Conservation (phyloP, 2,329 filamentous ascomycete genomes). For the Pseudogymnoascus verrucosus region DNA sequence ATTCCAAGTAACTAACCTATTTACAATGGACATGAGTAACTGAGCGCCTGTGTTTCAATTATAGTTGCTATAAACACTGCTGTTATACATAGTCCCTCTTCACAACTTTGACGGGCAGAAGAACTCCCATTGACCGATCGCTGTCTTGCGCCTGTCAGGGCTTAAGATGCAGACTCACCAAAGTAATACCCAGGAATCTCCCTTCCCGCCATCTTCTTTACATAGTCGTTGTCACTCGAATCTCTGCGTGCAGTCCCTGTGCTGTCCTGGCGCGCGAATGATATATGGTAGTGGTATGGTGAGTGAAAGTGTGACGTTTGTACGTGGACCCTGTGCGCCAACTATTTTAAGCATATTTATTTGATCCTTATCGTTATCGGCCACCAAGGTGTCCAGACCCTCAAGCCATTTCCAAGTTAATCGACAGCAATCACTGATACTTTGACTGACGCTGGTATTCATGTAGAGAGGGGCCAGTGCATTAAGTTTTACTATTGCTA, state of each 20-base stretch:
- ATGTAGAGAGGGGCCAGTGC: background rate
- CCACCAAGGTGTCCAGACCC: background rate
- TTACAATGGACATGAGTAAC: constrained; percentile 27
- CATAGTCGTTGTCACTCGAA: background rate
- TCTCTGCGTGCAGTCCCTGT: background rate
- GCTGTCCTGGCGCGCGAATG: background rate
- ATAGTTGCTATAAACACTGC: background rate
- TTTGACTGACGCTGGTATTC: background rate
- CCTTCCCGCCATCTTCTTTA: background rate
- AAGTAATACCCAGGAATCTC: constrained; percentile 5
- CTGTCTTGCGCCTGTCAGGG: background rate
- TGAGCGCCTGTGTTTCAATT: constrained; percentile 50
- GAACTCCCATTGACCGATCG: no score
- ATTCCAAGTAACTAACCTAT: constrained; percentile 1
- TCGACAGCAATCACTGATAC: background rate
- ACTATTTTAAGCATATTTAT: background rate
- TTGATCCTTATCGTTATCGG: background rate
- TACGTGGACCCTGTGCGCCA: background rate
- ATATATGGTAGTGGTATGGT: no score
- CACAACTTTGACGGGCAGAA: background rate
- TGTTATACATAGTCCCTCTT: background rate
- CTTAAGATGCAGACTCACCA: background rate
- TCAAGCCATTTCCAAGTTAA: background rate
- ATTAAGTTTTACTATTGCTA: background rate
- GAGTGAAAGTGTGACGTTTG: background rate